Evolutionary conservation across 441 rosid species (phyloP), one percentile per base, ranked within the genome.

Genomic region (Populus hybrid): DNA sequence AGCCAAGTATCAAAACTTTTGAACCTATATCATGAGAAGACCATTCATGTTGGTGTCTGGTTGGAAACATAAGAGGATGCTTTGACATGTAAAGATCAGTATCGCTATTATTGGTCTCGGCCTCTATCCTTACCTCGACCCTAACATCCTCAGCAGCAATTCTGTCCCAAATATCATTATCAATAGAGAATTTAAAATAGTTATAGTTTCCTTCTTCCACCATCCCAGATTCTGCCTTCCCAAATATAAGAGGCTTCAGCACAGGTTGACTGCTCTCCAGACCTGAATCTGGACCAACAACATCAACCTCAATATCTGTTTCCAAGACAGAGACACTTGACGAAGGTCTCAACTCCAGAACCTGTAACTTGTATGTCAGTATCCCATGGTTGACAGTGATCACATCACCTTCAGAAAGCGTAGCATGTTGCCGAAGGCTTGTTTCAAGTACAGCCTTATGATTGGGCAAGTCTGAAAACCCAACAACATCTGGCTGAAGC

Each of bases 381-480:
- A 88, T 88, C 71, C 98, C 98, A 76, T 94, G 90, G 79, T 84
- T 93, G 42, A 94, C 97, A 0, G 88, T 82, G 71, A 94, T 84
- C 45, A 88, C 73, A 81, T 96, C 98, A 45, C 89, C 89, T 81
- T 89, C 73, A 66, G 99, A 91, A 77, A 94, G 94, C 7, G 98
- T 96, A 33, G 99, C 97, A 77, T 93, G 96, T 79, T 96, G 98
- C 59, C 97, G 94, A 79, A 94, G 97, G 81, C 93, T 87, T 12
- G 98, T 94, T 79, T 96, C 99, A 7, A 96, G 94, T 12, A 96
- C 86, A 28, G 98, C 98, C 87, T 94, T 96, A 84, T 96, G 98
- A 81, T 94, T 93, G 9, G 98, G 99, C 83, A 96, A 81, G 81
- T 96, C 98, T 0, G 97, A 89, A 85, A 96, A 94, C 75, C 98